These are phyloP conservation scores for Nakataea oryzae DNA, from an alignment of 2,329 filamentous ascomycete species.

Conservation along the genomic window DNA sequence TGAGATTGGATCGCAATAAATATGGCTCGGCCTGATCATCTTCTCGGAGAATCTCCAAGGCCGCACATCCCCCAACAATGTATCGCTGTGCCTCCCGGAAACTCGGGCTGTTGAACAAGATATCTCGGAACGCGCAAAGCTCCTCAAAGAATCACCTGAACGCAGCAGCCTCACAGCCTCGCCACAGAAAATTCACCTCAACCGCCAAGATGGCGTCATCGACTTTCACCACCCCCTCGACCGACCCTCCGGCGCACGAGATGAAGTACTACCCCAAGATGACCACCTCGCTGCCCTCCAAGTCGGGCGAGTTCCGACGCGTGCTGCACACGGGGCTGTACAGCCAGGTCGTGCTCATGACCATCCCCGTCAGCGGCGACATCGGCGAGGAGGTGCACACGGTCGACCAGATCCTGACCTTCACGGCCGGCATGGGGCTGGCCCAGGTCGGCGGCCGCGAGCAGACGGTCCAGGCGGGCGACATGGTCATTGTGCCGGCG, in stretches of 20 bases:
- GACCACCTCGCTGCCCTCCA: slow-evolving; percentile 38
- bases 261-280: slow-evolving; percentile 53
- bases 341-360: slow-evolving; percentile 54
- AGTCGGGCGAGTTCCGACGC: slow-evolving; percentile 47
- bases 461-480: slow-evolving; percentile 29
- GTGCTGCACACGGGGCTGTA: slow-evolving; percentile 55
- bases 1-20: background rate
- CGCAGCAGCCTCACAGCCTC: background rate
- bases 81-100: background rate
- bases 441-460: slow-evolving; percentile 49
- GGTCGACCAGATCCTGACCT: slow-evolving; percentile 55
- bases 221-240: slow-evolving; percentile 18
- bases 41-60: background rate
- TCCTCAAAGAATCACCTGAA: too few relatives aligned
- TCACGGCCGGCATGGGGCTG: slow-evolving; percentile 47
- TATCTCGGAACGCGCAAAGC: background rate
- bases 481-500: slow-evolving; percentile 41
- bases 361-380: slow-evolving; percentile 50
- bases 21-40: background rate
- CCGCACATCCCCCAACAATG: background rate
- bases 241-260: slow-evolving; percentile 33
- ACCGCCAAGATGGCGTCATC: slow-evolving; percentile 13
- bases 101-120: background rate
- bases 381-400: slow-evolving; percentile 57
- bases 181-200: background rate